Evolutionary conservation across 441 rosid genomes (phyloP).

Genomic region (Pelargonium fulgidum): DNA sequence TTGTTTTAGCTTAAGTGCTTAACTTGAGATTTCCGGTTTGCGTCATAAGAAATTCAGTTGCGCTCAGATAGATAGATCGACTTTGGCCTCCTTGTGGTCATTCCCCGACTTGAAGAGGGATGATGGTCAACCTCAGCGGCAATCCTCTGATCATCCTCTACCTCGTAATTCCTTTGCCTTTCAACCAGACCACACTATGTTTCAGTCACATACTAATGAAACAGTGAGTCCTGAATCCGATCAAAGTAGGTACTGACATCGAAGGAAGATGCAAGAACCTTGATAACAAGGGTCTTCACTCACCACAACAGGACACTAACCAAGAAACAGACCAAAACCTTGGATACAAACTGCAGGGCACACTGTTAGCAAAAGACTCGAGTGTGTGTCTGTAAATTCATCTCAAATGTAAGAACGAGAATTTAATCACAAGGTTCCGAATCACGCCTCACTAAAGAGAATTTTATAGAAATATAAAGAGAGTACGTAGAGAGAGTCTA

Average conservation of each 20-base stretch:
- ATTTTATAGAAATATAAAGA: too few species aligned
- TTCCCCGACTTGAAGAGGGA: too few species aligned
- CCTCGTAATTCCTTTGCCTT: conserved; percentile 30
- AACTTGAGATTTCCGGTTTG: too few species aligned
- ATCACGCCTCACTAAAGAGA: too few species aligned
- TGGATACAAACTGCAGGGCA: too few species aligned
- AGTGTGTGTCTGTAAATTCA: too few species aligned
- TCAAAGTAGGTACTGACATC: conserved; percentile 74
- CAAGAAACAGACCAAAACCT: conserved; percentile 42
- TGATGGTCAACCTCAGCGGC: conserved; percentile 32
- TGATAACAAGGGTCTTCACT: conserved; percentile 58
- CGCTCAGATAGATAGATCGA: conserved; percentile 25
- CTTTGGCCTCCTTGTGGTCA: too few species aligned
- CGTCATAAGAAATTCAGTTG: conserved; percentile 27
- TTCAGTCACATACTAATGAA: conserved; percentile 58
- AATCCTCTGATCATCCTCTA: conserved; percentile 37
- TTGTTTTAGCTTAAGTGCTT: too few species aligned
- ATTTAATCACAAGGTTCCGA: too few species aligned
- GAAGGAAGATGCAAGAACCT: conserved; percentile 65
- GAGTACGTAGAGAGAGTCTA: too few species aligned
- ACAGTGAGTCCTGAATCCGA: conserved; percentile 60
- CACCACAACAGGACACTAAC: conserved; percentile 55
- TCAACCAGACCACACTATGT: conserved; percentile 57
- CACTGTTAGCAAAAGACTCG: too few species aligned
- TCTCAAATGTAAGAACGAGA: too few species aligned